phyloP scores from a whole-genome alignment of 1,284 basidiomycete species.

The Puccinia polysora region DNA sequence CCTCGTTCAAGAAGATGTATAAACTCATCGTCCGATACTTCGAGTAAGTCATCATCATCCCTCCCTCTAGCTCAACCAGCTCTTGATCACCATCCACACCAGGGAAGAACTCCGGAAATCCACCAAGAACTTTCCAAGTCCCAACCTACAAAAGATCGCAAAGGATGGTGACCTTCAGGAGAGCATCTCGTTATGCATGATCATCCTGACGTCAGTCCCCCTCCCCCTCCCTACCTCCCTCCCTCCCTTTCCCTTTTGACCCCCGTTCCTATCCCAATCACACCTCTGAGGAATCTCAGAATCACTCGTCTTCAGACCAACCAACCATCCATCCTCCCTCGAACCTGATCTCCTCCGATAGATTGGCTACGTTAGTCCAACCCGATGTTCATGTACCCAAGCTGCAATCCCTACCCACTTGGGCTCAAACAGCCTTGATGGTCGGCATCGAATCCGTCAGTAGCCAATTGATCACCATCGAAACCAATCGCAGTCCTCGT shows the following conservation, averaged over 20 bases:
- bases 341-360: constrained; percentile 12
- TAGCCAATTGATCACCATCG: constrained; percentile 4
- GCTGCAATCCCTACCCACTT: constrained; percentile 73
- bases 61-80: background rate
- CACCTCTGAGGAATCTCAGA: constrained; percentile 88
- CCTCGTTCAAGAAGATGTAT: constrained; percentile 73
- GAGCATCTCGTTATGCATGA: constrained; percentile 57
- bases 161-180: constrained; percentile 66
- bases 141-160: constrained; percentile 73
- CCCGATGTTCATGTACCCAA: constrained; percentile 71
- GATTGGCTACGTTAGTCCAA: constrained; percentile 48
- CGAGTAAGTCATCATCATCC: constrained; percentile 51
- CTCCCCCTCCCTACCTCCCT: constrained; percentile 63
- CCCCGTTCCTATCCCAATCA: too few species aligned
- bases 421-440: constrained; percentile 60
- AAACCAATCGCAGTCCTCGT: constrained; percentile 20
- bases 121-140: constrained; percentile 61
- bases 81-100: background rate
- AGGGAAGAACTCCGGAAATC: constrained; percentile 52
- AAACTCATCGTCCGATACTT: constrained; percentile 82
- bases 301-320: constrained; percentile 40
- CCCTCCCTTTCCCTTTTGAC: constrained; percentile 76
- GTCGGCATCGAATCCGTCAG: constrained; percentile 42
- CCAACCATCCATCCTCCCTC: constrained; percentile 45
- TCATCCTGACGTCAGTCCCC: constrained; percentile 28